Percentiles rank a stretch among this genome's conserved stretches.
Conservation (phyloP, 1,284 basidiomycete species). For the Sanguinoderma infundibulare region DNA sequence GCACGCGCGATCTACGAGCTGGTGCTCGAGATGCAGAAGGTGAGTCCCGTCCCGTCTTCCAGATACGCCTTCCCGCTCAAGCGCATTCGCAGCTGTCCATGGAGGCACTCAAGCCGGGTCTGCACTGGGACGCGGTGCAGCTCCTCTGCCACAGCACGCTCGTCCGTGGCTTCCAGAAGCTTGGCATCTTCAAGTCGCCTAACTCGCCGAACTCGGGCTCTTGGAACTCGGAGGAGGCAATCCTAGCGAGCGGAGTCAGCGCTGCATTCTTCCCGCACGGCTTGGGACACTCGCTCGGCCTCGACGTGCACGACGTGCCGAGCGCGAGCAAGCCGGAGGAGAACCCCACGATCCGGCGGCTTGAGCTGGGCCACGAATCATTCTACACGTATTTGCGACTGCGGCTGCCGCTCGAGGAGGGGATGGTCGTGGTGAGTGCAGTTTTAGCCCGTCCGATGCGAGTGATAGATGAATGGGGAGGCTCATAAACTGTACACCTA, state of each 20-base stretch:
- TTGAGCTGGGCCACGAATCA: conserved; percentile 54
- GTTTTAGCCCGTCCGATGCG: background rate
- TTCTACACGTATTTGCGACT: conserved; percentile 84
- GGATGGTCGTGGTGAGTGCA: conserved; percentile 82
- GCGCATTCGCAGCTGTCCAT: conserved; percentile 61
- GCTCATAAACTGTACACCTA: background rate
- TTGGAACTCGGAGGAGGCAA: conserved; percentile 65
- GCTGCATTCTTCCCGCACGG: conserved; percentile 93
- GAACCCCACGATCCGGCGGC: conserved; percentile 53
- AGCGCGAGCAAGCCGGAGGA: conserved; percentile 67
- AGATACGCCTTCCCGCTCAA: background rate
- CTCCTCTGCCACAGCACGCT: conserved; percentile 80
- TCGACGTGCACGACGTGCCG: conserved; percentile 90
- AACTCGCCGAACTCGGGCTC: conserved; percentile 50
- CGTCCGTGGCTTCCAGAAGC: conserved; percentile 76
- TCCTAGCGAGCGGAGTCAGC: conserved; percentile 77
- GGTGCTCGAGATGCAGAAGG: conserved; percentile 88
- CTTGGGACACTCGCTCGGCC: conserved; percentile 84
- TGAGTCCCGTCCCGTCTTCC: conserved; percentile 34
- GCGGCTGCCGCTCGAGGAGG: conserved; percentile 66
- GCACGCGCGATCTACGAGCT: conserved; percentile 83
- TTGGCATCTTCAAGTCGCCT: conserved; percentile 81
- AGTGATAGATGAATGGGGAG: background rate
- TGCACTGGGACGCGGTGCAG: conserved; percentile 89
- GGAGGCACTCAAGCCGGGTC: conserved; percentile 63